Percentiles rank a stretch among this genome's conserved stretches.
Conservation (phyloP, 768 basidiomycete species). For the Mycena rebaudengoi region DNA sequence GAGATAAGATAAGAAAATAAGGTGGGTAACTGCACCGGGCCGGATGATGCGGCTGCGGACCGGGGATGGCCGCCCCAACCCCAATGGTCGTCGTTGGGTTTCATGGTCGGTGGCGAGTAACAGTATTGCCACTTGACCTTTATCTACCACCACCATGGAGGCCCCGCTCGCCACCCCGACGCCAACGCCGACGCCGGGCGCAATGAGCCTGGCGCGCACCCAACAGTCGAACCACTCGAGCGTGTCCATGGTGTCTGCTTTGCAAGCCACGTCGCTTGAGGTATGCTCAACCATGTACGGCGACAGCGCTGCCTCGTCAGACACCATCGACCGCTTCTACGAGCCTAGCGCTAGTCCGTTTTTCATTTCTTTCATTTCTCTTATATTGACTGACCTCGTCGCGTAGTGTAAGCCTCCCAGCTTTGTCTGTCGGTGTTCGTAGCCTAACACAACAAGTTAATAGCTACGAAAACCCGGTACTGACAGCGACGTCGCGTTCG, state of each 20-base stretch:
- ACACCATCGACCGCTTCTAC: conserved; percentile 68
- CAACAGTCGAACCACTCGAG: conserved; percentile 35
- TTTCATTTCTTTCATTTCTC: too few species aligned
- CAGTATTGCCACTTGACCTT: background rate
- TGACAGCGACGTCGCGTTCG: conserved; percentile 78
- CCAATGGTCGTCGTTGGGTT: conserved; percentile 1
- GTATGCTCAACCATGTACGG: conserved; percentile 78
- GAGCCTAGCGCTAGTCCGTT: conserved; percentile 74
- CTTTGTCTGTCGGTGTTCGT: background rate
- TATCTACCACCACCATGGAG: background rate
- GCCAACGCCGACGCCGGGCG: background rate
- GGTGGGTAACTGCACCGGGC: too few species aligned
- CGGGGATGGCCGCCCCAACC: conserved; percentile 8
- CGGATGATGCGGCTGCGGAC: too few species aligned
- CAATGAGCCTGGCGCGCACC: background rate
- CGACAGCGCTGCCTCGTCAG: conserved; percentile 57
- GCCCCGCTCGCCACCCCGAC: background rate
- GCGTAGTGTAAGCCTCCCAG: conserved; percentile 49
- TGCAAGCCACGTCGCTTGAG: conserved; percentile 67
- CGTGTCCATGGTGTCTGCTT: conserved; percentile 50
- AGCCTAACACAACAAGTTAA: conserved; percentile 22
- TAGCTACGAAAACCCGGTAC: conserved; percentile 82
- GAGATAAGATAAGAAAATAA: too few species aligned
- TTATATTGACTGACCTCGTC: conserved; percentile 21
- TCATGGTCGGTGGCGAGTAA: background rate